These are phyloP conservation scores for Hypholoma fasciculare DNA, from an alignment of 768 basidiomycete genomes.

Conservation along the genomic window DNA sequence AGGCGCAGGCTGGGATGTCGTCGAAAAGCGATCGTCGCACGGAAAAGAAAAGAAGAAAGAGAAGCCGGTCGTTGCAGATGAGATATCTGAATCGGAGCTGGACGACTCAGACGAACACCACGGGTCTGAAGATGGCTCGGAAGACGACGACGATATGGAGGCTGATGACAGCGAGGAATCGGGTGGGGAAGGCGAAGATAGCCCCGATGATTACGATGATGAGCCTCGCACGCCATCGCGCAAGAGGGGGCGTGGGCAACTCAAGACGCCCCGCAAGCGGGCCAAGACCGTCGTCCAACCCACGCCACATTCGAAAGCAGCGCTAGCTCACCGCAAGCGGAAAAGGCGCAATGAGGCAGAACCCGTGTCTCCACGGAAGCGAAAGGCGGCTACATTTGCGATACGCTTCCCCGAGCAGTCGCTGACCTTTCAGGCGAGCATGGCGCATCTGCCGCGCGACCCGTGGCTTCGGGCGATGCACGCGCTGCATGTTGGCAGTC, in stretches of 20 bases:
- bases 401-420: constrained; percentile 30
- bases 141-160: constrained; percentile 24
- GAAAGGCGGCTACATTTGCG: constrained; percentile 21
- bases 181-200: constrained; percentile 20
- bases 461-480: constrained; percentile 90
- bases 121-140: constrained; percentile 23
- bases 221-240: constrained; percentile 53
- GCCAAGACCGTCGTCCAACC: constrained; percentile 51
- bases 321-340: constrained; percentile 46
- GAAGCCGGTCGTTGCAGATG: constrained; percentile 11
- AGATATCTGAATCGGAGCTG: constrained; percentile 28
- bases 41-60: constrained; percentile 5
- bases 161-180: constrained; percentile 27
- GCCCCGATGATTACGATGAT: constrained; percentile 22
- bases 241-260: constrained; percentile 44
- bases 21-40: constrained; percentile 5
- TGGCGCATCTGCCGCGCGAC: constrained; percentile 63
- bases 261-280: constrained; percentile 23
- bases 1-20: constrained; percentile 51
- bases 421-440: constrained; percentile 34
- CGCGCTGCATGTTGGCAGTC: constrained; percentile 88
- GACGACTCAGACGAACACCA: constrained; percentile 26
- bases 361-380: constrained; percentile 27
- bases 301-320: constrained; percentile 77
- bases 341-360: neutral